A percentile compares a stretch with the other conserved stretches of the same genome.
Conservation (phyloP, 2,329 filamentous ascomycete genomes). For the Anthostomella pinea region DNA sequence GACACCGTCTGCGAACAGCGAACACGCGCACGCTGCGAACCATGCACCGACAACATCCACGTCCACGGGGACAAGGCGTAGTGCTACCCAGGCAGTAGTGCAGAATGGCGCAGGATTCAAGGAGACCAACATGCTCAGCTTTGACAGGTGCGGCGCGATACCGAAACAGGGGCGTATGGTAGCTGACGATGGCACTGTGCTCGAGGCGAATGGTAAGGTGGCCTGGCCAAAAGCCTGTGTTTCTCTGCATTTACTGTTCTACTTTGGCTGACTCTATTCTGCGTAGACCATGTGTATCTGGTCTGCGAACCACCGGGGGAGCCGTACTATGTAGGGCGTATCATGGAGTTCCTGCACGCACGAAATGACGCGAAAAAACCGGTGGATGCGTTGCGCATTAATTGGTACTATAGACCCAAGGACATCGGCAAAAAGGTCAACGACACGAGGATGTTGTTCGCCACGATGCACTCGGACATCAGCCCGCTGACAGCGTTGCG, state of each 20-base stretch:
- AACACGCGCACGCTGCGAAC: conserved; percentile 27
- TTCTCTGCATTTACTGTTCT: too few relatives aligned
- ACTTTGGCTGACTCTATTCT: conserved; percentile 31
- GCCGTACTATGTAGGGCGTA: conserved; percentile 93
- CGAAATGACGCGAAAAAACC: conserved; percentile 70
- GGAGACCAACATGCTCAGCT: conserved; percentile 85
- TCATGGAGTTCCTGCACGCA: conserved; percentile 94
- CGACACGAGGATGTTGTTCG: conserved; percentile 88
- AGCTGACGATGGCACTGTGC: conserved; percentile 84
- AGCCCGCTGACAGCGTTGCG: conserved; percentile 89
- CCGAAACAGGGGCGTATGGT: conserved; percentile 75
- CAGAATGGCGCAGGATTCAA: conserved; percentile 38
- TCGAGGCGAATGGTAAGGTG: conserved; percentile 79
- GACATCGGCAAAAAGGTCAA: conserved; percentile 91
- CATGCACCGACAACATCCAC: conserved; percentile 20
- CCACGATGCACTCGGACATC: conserved; percentile 97
- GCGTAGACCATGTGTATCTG: conserved; percentile 78
- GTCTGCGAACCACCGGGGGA: conserved; percentile 97
- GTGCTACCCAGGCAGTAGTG: conserved; percentile 18
- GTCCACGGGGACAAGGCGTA: conserved; percentile 27
- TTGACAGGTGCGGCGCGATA: conserved; percentile 67
- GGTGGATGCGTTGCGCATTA: conserved; percentile 85
- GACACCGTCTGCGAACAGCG: conserved; percentile 28
- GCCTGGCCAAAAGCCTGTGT: conserved; percentile 7
- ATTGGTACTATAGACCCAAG: conserved; percentile 97